Conservation (phyloP, 768 basidiomycete genomes). For the Galerina sulciceps region DNA sequence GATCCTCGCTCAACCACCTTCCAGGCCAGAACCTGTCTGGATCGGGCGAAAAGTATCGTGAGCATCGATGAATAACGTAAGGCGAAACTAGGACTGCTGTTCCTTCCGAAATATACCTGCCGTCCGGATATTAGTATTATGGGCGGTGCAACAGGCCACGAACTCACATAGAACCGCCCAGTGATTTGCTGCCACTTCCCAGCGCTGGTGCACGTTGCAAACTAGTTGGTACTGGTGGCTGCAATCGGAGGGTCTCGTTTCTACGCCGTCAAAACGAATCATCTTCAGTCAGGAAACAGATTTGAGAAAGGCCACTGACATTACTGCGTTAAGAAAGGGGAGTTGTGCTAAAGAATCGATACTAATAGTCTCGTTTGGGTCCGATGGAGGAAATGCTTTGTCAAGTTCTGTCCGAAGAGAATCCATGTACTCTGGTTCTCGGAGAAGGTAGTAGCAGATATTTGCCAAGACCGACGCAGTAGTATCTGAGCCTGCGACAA, state of each 20-base stretch:
- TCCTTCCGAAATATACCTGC: conserved; percentile 43
- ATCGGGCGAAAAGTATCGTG: conserved; percentile 41
- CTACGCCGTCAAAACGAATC: conserved; percentile 28
- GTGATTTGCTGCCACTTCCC: conserved; percentile 31
- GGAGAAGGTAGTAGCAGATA: conserved; percentile 31
- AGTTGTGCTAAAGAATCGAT: conserved; percentile 24
- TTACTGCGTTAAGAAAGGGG: conserved; percentile 36
- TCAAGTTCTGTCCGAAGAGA: conserved; percentile 33
- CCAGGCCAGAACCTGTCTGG: conserved; percentile 43
- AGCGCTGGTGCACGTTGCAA: conserved; percentile 35
- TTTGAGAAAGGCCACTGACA: conserved; percentile 28
- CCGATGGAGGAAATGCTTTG: conserved; percentile 11
- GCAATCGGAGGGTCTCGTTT: conserved; percentile 41
- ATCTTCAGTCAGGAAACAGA: conserved; percentile 26
- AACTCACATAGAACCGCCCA: conserved; percentile 33
- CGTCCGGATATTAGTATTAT: conserved; percentile 16
- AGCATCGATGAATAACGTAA: conserved; percentile 40
- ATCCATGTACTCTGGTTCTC: conserved; percentile 23
- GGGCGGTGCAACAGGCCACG: conserved; percentile 13
- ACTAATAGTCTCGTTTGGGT: conserved; percentile 14
- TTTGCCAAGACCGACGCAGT: conserved; percentile 29
- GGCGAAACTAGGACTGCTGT: conserved; percentile 41
- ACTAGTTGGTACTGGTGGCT: conserved; percentile 39
- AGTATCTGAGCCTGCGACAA: conserved; percentile 38
- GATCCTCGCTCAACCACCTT: conserved; percentile 35